A percentile compares a stretch with the other conserved stretches of the same genome.
These are phyloP conservation scores for Cryptomeria japonica DNA, from an alignment of 75 land plant genomes.

Conservation along the genomic window DNA sequence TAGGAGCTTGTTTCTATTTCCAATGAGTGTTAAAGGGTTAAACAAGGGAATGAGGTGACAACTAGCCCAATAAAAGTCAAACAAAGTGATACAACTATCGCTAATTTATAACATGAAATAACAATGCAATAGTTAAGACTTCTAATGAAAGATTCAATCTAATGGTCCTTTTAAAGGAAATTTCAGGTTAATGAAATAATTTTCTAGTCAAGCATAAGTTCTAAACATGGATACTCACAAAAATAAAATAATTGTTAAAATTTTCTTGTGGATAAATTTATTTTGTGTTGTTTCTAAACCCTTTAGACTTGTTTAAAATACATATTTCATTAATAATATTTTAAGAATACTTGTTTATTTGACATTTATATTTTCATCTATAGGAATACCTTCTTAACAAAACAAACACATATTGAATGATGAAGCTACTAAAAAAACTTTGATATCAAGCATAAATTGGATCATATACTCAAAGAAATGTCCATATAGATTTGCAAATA, in stretches of 20 bases:
- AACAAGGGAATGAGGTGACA: background rate
- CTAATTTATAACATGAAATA: no score
- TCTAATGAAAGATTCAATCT: background rate
- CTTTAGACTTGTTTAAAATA: background rate
- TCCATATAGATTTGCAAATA: background rate
- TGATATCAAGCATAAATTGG: background rate
- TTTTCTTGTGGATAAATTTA: background rate
- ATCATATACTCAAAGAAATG: background rate
- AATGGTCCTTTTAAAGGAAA: background rate
- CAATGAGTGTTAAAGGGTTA: background rate
- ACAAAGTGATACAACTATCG: no score
- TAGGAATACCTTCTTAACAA: background rate
- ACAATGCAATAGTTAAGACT: background rate
- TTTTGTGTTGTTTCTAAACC: background rate
- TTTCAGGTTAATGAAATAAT: background rate
- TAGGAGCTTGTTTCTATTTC: background rate
- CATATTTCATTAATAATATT: background rate
- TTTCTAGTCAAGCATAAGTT: background rate
- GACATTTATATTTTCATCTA: background rate
- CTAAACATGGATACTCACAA: background rate
- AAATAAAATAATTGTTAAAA: background rate
- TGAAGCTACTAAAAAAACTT: background rate
- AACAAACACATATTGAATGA: background rate
- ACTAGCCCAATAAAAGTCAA: background rate
- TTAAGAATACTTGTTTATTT: background rate